Conservation (phyloP, 352 stramenopile genomes). For the Plasmopara viticola region DNA sequence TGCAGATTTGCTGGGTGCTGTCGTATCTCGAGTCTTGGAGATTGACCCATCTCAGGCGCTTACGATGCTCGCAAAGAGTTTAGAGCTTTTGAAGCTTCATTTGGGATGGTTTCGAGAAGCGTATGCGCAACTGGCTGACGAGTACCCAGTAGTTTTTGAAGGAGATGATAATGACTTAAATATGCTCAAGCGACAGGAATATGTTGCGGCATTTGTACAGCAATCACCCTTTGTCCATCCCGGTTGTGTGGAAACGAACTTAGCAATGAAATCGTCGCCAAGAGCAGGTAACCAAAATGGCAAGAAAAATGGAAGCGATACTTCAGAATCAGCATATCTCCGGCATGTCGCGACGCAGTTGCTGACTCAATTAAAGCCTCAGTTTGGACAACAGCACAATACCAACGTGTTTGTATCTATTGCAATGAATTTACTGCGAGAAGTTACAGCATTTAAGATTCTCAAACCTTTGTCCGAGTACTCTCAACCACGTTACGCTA, state of each 20-base stretch:
- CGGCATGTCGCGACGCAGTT: slow-evolving; percentile 62
- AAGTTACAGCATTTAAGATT: slow-evolving; percentile 54
- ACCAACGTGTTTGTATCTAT: slow-evolving; percentile 66
- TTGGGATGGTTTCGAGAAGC: slow-evolving; percentile 75
- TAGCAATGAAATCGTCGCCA: not conserved
- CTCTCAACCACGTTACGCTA: slow-evolving; percentile 57
- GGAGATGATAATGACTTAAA: slow-evolving; percentile 46
- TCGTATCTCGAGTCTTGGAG: slow-evolving; percentile 51
- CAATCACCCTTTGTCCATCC: slow-evolving; percentile 59
- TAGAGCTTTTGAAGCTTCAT: slow-evolving; percentile 66
- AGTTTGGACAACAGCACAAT: slow-evolving; percentile 42
- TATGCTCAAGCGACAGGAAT: slow-evolving; percentile 48
- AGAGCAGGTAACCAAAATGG: not conserved
- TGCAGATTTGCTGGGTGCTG: slow-evolving; percentile 50
- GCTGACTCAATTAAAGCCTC: slow-evolving; percentile 58
- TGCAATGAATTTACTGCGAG: slow-evolving; percentile 54
- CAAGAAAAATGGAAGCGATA: slow-evolving; percentile 29
- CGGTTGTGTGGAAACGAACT: slow-evolving; percentile 33
- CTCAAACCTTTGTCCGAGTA: slow-evolving; percentile 68
- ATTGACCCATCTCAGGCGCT: slow-evolving; percentile 66
- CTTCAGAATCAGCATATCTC: slow-evolving; percentile 49
- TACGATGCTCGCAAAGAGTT: slow-evolving; percentile 46
- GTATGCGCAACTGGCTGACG: slow-evolving; percentile 57
- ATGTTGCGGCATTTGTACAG: slow-evolving; percentile 49
- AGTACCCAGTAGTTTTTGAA: slow-evolving; percentile 52